Percentiles rank a stretch among this genome's conserved stretches.
Evolutionary conservation across 2,329 filamentous ascomycete genomes (phyloP).

Genomic region (Thermochaetoides dissita): DNA sequence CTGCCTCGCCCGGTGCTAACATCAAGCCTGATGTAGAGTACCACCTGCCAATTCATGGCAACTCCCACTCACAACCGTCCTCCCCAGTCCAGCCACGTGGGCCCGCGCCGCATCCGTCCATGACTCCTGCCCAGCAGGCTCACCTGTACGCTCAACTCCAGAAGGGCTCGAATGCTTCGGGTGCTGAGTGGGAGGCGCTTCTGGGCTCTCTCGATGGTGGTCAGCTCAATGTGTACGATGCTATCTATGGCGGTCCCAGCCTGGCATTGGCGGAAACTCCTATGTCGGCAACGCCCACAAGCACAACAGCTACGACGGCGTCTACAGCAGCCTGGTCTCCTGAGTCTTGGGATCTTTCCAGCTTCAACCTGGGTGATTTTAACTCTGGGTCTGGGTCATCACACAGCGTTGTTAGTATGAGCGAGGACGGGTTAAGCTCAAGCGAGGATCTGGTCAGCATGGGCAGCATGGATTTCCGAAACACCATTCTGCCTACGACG

Average conservation of each 20-base stretch:
- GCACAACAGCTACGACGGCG: constrained; percentile 14
- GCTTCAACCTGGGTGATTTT: constrained; percentile 38
- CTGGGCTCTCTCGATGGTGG: constrained; percentile 68
- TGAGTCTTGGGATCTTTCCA: constrained; percentile 40
- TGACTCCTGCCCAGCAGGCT: constrained; percentile 9
- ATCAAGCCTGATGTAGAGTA: constrained; percentile 43
- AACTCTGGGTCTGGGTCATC: constrained; percentile 24
- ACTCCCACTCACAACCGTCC: constrained; percentile 31
- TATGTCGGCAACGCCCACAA: constrained; percentile 14
- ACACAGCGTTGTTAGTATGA: constrained; percentile 41
- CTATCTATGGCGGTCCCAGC: constrained; percentile 57
- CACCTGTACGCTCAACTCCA: constrained; percentile 25
- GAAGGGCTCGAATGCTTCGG: constrained; percentile 34
- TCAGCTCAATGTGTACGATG: constrained; percentile 70
- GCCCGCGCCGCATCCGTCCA: constrained; percentile 19
- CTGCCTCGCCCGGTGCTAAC: constrained; percentile 19
- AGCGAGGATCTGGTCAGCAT: constrained; percentile 36
- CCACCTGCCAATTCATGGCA: constrained; percentile 24
- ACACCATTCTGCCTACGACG: not conserved
- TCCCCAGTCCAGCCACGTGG: constrained; percentile 33
- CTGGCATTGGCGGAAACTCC: constrained; percentile 30
- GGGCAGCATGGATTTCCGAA: constrained; percentile 27
- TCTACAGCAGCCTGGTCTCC: constrained; percentile 36
- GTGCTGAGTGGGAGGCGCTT: constrained; percentile 70
- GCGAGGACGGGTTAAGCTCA: constrained; percentile 44